These are phyloP conservation scores for Ricinus communis DNA, from an alignment of 345 rosid species.

Conservation along the genomic window DNA sequence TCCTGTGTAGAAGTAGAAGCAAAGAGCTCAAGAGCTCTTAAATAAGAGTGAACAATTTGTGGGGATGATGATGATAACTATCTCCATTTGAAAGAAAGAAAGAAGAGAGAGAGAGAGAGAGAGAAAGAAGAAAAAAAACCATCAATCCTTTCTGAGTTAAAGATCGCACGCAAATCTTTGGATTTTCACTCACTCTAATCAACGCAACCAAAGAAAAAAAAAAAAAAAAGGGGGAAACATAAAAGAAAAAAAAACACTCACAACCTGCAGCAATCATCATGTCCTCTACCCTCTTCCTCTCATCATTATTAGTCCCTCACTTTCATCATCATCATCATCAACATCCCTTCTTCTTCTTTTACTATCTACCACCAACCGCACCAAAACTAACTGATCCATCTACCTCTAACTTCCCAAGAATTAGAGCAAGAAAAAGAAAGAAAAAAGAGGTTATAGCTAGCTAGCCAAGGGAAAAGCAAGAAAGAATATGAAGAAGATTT, in stretches of 20 bases:
- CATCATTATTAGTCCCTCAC: conserved; percentile 49
- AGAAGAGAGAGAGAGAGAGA: no score
- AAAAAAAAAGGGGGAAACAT: no score
- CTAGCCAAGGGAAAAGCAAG: not conserved
- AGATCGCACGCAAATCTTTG: conserved; percentile 34
- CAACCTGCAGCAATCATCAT: conserved; percentile 45
- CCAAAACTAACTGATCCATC: conserved; percentile 18
- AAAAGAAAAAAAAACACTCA: not conserved
- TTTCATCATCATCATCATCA: conserved; percentile 28
- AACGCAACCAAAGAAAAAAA: not conserved
- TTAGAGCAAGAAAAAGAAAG: conserved; percentile 16
- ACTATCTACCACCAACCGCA: conserved; percentile 35
- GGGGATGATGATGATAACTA: conserved; percentile 31
- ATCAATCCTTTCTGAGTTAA: conserved; percentile 2
- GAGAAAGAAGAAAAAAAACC: not conserved
- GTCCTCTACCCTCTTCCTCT: conserved; percentile 43
- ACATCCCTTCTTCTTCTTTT: conserved; percentile 16
- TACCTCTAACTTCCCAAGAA: not conserved
- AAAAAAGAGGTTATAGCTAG: conserved; percentile 23
- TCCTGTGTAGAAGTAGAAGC: not conserved
- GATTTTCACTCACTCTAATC: conserved; percentile 26
- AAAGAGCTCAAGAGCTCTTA: conserved; percentile 2
- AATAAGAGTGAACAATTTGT: not conserved
- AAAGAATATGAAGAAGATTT: conserved; percentile 21
- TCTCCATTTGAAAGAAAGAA: conserved; percentile 30